phyloP scores from a whole-genome alignment of 768 basidiomycete genomes.

The Kockovaella imperatae region DNA sequence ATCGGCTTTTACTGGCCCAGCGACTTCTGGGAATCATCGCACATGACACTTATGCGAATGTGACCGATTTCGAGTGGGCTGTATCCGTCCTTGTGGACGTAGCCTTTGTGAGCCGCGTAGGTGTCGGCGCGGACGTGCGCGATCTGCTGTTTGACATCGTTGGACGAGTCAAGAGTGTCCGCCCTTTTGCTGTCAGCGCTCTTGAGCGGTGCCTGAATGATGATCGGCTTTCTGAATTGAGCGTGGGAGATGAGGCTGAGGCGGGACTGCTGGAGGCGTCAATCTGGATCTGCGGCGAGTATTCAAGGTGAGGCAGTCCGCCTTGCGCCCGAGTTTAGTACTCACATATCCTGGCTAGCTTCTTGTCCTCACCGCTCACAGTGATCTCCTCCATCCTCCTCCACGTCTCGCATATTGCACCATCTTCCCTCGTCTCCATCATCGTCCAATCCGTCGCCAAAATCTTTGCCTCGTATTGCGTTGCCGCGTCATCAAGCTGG shows the following conservation, averaged over 20 bases:
- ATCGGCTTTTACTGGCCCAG: constrained; percentile 73
- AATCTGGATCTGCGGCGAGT: constrained; percentile 94
- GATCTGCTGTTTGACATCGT: constrained; percentile 81
- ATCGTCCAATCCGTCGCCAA: constrained; percentile 79
- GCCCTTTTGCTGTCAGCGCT: constrained; percentile 72
- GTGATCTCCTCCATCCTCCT: constrained; percentile 56
- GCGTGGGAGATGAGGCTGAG: constrained; percentile 63
- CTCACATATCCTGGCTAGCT: background rate
- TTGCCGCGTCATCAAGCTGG: constrained; percentile 70
- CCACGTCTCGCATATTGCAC: constrained; percentile 48
- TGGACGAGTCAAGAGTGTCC: constrained; percentile 65
- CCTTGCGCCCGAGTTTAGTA: background rate
- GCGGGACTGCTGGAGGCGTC: constrained; percentile 86
- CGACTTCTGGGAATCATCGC: constrained; percentile 81
- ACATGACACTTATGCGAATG: constrained; percentile 71
- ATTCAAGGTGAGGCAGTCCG: constrained; percentile 60
- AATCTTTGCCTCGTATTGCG: constrained; percentile 77
- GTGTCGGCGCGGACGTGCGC: constrained; percentile 67
- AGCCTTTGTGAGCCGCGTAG: constrained; percentile 72
- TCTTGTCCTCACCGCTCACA: constrained; percentile 30
- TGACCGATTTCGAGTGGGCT: constrained; percentile 96
- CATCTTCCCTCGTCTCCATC: constrained; percentile 61
- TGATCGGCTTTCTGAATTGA: constrained; percentile 61
- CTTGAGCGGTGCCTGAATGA: constrained; percentile 77
- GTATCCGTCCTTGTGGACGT: constrained; percentile 88